phyloP scores from a whole-genome alignment of 148 eudicot genomes.

The Vaccinium vitisidaea region DNA sequence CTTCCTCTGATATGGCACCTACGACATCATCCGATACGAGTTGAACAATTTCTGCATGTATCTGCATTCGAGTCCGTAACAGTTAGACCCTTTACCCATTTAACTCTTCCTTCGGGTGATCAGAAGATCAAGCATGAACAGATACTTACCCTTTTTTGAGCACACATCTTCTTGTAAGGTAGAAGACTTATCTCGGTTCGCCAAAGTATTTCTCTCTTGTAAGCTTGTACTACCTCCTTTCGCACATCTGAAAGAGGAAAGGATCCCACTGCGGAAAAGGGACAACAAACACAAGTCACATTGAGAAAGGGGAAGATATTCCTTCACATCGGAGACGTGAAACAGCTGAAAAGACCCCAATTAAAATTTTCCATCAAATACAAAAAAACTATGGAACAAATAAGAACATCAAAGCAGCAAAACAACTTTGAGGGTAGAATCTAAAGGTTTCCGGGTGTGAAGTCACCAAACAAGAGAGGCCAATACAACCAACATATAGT shows the following conservation, averaged over 20 bases:
- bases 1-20: background rate
- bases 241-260: conserved; percentile 74
- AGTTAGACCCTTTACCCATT: background rate
- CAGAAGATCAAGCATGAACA: conserved; percentile 7
- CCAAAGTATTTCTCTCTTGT: conserved; percentile 69
- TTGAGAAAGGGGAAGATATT: background rate
- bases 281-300: background rate
- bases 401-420: background rate
- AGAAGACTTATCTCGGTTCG: conserved; percentile 60
- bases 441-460: background rate
- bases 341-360: background rate
- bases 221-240: conserved; percentile 71
- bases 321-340: background rate
- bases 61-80: conserved; percentile 40
- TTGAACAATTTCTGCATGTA: conserved; percentile 37
- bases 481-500: background rate
- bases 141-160: conserved; percentile 36
- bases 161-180: conserved; percentile 56
- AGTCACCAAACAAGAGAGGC: conserved; percentile 1
- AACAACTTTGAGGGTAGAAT: background rate
- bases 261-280: conserved; percentile 53
- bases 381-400: background rate
- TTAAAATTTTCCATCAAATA: background rate
- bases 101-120: background rate
- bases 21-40: conserved; percentile 71